Conservation (phyloP, 148 eudicot genomes). For the Tetragonia tetragonoides region DNA sequence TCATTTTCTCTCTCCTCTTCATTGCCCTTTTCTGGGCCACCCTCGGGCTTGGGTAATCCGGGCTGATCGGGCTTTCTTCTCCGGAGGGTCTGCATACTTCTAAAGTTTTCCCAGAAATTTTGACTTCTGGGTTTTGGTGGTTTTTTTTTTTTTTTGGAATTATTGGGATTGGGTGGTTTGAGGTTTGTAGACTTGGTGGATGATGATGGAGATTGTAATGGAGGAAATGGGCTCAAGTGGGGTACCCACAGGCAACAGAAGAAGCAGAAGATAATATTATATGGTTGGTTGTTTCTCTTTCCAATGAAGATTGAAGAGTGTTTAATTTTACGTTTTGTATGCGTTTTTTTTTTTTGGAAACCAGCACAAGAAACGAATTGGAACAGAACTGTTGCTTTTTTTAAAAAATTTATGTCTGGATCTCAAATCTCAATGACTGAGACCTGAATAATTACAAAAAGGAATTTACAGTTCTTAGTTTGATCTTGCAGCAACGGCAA, state of each 20-base stretch:
- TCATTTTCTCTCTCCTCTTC: constrained; percentile 9
- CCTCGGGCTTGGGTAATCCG: not conserved
- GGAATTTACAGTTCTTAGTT: not conserved
- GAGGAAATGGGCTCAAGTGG: not conserved
- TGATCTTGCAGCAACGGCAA: constrained; percentile 4
- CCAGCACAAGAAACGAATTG: too few species aligned
- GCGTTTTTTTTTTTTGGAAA: too few species aligned
- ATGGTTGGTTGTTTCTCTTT: not conserved
- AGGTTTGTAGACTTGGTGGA: not conserved
- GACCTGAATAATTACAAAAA: too few species aligned
- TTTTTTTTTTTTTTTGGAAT: not conserved
- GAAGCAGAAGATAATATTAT: not conserved
- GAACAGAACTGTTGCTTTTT: too few species aligned
- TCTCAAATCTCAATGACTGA: too few species aligned
- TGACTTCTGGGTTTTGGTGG: not conserved
- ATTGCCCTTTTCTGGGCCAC: not conserved
- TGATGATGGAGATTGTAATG: not conserved
- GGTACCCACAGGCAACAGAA: constrained; percentile 4
- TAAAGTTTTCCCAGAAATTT: too few species aligned
- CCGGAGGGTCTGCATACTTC: constrained; percentile 31
- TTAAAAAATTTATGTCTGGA: too few species aligned
- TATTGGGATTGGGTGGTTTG: not conserved
- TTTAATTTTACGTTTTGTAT: too few species aligned
- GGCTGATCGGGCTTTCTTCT: constrained; percentile 27
- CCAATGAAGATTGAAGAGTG: too few species aligned